Conservation (phyloP, 2,329 filamentous ascomycete species). For the Colletotrichum simmondsii region DNA sequence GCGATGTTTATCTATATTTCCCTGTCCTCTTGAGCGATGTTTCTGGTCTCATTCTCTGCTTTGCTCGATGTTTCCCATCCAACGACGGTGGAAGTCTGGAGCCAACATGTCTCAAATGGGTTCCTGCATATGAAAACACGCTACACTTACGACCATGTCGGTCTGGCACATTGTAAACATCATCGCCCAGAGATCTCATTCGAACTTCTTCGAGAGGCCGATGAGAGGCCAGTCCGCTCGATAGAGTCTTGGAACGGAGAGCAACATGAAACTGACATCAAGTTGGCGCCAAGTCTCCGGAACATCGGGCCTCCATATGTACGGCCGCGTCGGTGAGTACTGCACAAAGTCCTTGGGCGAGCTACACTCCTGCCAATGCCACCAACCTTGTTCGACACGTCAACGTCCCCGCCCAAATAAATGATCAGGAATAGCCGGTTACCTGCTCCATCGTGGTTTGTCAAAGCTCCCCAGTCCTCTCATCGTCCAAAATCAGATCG, state of each 20-base stretch:
- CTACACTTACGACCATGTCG: background rate
- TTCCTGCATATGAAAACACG: constrained; percentile 20
- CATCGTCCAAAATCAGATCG: background rate
- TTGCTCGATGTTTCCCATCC: background rate
- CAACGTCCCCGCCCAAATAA: background rate
- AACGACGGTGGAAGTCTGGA: background rate
- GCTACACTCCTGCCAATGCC: background rate
- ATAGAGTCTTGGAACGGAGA: background rate
- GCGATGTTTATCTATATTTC: background rate
- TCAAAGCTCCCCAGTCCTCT: background rate
- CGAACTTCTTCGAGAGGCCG: background rate
- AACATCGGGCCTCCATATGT: background rate
- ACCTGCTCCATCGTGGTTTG: background rate
- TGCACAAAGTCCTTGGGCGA: background rate
- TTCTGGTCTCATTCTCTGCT: background rate
- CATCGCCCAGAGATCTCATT: background rate
- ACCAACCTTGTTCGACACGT: background rate
- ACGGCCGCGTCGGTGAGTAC: background rate
- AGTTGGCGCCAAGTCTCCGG: background rate
- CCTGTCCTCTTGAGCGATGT: background rate
- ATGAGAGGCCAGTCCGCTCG: background rate
- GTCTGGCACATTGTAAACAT: background rate
- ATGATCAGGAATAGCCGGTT: background rate
- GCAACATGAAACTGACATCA: background rate
- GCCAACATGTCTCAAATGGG: constrained; percentile 12